Base-by-base conservation (phyloP, 352 stramenopile species). In the Pythium sp. region DNA sequence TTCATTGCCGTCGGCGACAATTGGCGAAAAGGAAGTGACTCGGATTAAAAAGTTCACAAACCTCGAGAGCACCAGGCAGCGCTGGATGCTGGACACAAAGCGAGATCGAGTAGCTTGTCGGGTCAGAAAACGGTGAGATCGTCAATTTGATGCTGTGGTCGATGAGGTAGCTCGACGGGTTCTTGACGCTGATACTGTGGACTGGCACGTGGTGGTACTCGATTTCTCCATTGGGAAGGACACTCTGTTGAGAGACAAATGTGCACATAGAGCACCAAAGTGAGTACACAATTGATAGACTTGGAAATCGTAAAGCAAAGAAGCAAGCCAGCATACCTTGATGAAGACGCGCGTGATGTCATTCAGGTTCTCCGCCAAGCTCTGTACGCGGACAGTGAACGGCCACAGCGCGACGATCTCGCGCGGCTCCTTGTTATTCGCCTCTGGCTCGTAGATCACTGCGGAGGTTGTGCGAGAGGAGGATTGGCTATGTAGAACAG, bases 351-450 rank as follows among this genome's bases (percentile, higher is more conserved):
- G 74, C 20, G 75, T 75, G 43, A 73, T 38, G 46, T 85, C 74
- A 7, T 65, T 70, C n/a, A 69, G 62, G 20, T 82, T 65, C 8
- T 69, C 70, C 38, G 80, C 12, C 26, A 72, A 59, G 24, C 72
- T 73, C 3, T 63, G 68, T 3, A 87, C 58, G 26, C 65, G 76
- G 43, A 85, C 71, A 8, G 75, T 53, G 58, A 84, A 84, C 7
- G 77, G 77, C 80, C 78, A 86, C 30, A 84, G 80, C 1, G 78
- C 80, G 15, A 76, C 78, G 64, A 86, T 77, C 65, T 89, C 77
- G 47, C 72, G 67, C 4, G 76, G 74, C 1, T 89, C 75, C 11
- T 56, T 62, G 53, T 73, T 78, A 22, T 58, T 53, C 8, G 38
- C 15, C 47, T 20, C 49, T 55, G 76, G 76, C 53, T 78, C 74